Percentiles rank a stretch among this genome's conserved stretches.
These are phyloP conservation scores for Crithidia sp. DNA, from an alignment of 208 protist species.

Conservation along the genomic window DNA sequence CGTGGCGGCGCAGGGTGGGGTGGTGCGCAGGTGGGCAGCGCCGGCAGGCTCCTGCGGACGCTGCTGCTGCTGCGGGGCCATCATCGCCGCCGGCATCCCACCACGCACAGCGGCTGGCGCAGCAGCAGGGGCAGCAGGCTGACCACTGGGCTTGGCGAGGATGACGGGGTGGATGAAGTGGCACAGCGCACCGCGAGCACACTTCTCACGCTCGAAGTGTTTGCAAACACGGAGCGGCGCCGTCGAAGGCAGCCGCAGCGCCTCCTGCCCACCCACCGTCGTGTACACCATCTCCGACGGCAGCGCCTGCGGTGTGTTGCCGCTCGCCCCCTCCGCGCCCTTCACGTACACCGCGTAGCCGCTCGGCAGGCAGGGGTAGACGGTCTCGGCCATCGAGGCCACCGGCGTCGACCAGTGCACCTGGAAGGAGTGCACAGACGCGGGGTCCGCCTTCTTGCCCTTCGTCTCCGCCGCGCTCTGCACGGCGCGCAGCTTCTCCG, in stretches of 20 bases:
- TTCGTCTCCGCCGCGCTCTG: constrained; percentile 19
- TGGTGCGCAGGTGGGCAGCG: background rate
- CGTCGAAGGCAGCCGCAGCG: constrained; percentile 31
- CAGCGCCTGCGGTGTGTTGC: constrained; percentile 26
- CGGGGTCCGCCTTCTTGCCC: constrained; percentile 8
- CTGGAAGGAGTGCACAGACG: constrained; percentile 37
- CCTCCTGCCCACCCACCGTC: constrained; percentile 56
- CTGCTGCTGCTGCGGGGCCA: background rate
- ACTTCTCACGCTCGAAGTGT: constrained; percentile 73
- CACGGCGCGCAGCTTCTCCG: constrained; percentile 42
- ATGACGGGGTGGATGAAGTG: constrained; percentile 71
- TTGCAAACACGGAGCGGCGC: constrained; percentile 67
- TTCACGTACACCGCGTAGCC: constrained; percentile 57
- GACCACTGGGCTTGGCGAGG: constrained; percentile 14
- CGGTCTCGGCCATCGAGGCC: constrained; percentile 30
- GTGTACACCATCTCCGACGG: constrained; percentile 55
- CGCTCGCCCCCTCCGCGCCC: constrained; percentile 16
- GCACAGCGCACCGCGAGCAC: constrained; percentile 56
- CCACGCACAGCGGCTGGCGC: background rate
- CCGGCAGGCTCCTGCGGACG: background rate
- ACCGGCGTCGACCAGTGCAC: constrained; percentile 63
- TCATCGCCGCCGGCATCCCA: background rate
- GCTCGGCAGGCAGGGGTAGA: constrained; percentile 49
- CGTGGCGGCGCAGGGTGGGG: background rate
- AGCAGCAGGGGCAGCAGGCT: background rate